phyloP scores from a whole-genome alignment of 208 protist species.

The Acanthamoeba polyphaga region DNA sequence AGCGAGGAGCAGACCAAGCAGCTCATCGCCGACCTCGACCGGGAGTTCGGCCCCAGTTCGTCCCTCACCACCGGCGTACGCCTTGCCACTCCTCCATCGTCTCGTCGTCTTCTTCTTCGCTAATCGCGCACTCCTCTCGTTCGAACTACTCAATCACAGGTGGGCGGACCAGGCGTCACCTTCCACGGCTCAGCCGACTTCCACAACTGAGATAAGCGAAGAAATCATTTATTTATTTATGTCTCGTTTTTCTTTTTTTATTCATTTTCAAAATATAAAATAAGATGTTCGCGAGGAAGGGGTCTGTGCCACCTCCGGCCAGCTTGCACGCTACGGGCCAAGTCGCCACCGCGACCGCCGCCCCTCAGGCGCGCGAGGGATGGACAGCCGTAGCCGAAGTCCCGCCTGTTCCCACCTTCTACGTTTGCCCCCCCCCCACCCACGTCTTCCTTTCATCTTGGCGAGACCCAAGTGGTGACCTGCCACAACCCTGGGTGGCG shows the following conservation, averaged over 20 bases:
- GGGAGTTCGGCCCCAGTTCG: slow-evolving; percentile 15
- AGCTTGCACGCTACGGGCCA: background rate
- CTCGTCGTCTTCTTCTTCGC: too few relatives aligned
- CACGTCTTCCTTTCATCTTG: background rate
- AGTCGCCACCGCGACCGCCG: background rate
- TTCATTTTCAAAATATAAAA: background rate
- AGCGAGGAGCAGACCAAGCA: background rate
- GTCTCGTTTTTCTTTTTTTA: background rate
- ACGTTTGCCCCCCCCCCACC: background rate
- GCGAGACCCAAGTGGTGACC: background rate
- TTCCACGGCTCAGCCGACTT: slow-evolving; percentile 32
- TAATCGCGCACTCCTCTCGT: background rate
- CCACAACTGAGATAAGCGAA: background rate
- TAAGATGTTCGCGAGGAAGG: background rate
- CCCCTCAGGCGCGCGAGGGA: background rate
- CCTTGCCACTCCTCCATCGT: background rate
- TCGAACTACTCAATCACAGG: background rate
- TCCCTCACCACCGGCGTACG: slow-evolving; percentile 53
- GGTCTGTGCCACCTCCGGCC: background rate
- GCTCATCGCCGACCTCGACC: slow-evolving; percentile 12
- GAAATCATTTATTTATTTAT: too few relatives aligned
- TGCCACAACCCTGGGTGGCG: too few relatives aligned
- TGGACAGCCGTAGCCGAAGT: background rate
- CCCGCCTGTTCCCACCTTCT: background rate
- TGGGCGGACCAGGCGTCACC: slow-evolving; percentile 54